Evolutionary conservation across 2,329 filamentous ascomycete genomes (phyloP), one percentile per base, ranked within the genome.

Genomic region (Fusarium sacchari): DNA sequence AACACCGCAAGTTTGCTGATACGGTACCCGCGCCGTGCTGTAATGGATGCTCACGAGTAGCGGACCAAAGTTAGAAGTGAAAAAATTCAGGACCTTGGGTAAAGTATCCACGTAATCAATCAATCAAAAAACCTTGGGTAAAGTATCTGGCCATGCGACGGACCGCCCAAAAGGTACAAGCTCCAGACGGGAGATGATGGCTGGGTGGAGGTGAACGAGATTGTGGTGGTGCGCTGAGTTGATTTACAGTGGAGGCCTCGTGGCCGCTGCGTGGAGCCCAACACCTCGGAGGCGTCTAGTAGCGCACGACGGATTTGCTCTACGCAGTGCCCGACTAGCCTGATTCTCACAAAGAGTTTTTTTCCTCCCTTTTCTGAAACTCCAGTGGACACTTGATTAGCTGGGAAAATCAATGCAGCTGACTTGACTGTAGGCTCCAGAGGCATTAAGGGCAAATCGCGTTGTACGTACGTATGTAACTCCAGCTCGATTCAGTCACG

Each of bases 1-100:
- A 73, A 76, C 72, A 78, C 74, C 74, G 76, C 69, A 77, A 77
- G 58, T 78, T 69, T 52, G 56, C 24, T 52, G 26, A 39, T 66
- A 34, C 49, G 52, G 32, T 49, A 58, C 55, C 55, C 18, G 46
- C 47, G n/a, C 39, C 15, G 52, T 49, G 53, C 47, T 46, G 58
- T 43, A 50, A 64, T 55, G 63, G 60, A 55, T 59, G 64, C 49
- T 64, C 52, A 63, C 60, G 65, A 74, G 64, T 71, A 63, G 56
- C 50, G 60, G 61, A 44, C 47, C 47, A 71, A 69, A 44, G 69
- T 62, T 55, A 69, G 60, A 57, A 43, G 34, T 42, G n/a, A 49
- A 40, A 53, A 30, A 39, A 52, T 22, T 22, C 50, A 40, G 34
- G 34, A 46, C 34, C 49, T 36, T 36, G 7, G 50, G 24, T 8